Base-by-base conservation (phyloP, 2,329 filamentous ascomycete species). In the Colletotrichum cordylinicola region DNA sequence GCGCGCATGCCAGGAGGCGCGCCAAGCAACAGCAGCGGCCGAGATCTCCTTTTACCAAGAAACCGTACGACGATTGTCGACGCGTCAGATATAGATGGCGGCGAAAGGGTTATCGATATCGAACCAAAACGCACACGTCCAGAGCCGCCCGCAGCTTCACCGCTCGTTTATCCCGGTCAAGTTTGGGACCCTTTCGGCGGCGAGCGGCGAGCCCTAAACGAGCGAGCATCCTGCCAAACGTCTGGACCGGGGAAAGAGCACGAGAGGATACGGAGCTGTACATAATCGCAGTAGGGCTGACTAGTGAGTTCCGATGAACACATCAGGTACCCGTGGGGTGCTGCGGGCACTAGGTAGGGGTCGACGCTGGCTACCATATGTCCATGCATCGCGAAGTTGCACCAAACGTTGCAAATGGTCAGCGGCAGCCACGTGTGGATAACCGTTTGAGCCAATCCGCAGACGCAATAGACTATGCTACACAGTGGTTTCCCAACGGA, bases 271-370 rank as follows among this genome's bases (percentile, higher is more conserved):
- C 74, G 48, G 74, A 39, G 48, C 65, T 76, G 58, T 69, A 74
- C 74, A 76, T 74, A n/a, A 76, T 74, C 70, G 43, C 64, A 69
- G 24, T 74, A 76, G 74, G 74, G 74, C 74, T 76, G 70, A 74
- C 27, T 60, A 71, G 66, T 71, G 70, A 76, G 52, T 61, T 67
- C 55, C 72, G 66, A 75, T 67, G 74, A 67, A 76, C 72, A 66
- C 39, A 31, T 37, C 60, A 76, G 71, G 74, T 76, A 76, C 74
- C 74, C 74, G 72, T 67, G 52, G 52, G 43, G 31, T 74, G 64
- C 70, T 65, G 74, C 70, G 74, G 61, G 66, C 58, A 71, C 72
- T 75, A 70, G 37, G 55, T 48, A 60, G 48, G 65, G 43, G 71
- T 31, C 43, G 43, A 52, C 24, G 60, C 43, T 31, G 35, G 55